These are phyloP conservation scores for Salix udensis DNA, from an alignment of 345 rosid species.

Conservation along the genomic window DNA sequence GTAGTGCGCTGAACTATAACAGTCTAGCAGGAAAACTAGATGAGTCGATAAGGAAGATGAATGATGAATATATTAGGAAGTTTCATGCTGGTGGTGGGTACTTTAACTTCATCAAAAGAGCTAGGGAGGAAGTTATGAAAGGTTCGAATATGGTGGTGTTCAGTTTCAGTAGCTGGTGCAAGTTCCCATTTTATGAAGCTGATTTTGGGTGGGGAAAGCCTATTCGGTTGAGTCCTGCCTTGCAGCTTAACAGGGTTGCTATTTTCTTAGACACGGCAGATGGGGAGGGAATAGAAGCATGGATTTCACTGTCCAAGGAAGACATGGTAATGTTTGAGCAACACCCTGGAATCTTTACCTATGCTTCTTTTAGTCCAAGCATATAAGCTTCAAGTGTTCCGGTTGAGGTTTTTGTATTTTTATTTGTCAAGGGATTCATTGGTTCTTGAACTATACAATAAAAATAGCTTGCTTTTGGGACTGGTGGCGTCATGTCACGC, in stretches of 20 bases:
- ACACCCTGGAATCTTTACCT: slow-evolving; percentile 10
- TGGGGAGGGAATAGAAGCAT: slow-evolving; percentile 29
- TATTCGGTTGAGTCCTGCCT: slow-evolving; percentile 15
- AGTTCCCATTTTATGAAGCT: slow-evolving; percentile 22
- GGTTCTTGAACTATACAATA: background rate
- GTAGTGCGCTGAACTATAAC: background rate
- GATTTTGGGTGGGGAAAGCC: slow-evolving; percentile 39
- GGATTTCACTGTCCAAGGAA: slow-evolving; percentile 23
- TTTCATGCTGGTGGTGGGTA: slow-evolving; percentile 11
- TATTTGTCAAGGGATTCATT: no score
- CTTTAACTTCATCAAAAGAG: background rate
- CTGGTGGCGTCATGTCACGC: no score
- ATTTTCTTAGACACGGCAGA: slow-evolving; percentile 13
- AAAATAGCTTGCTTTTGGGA: background rate
- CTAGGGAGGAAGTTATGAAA: background rate
- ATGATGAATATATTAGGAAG: slow-evolving; percentile 13
- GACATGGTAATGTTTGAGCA: slow-evolving; percentile 22
- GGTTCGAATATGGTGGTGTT: background rate
- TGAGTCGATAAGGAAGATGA: slow-evolving; percentile 4
- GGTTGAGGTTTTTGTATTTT: no score
- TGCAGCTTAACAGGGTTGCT: slow-evolving; percentile 1
- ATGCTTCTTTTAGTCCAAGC: slow-evolving; percentile 17
- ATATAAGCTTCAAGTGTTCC: background rate
- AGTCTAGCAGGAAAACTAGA: slow-evolving; percentile 13
- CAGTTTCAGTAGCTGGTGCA: slow-evolving; percentile 23